Conservation (phyloP, 2,329 filamentous ascomycete species). For the Fusarium sp. region DNA sequence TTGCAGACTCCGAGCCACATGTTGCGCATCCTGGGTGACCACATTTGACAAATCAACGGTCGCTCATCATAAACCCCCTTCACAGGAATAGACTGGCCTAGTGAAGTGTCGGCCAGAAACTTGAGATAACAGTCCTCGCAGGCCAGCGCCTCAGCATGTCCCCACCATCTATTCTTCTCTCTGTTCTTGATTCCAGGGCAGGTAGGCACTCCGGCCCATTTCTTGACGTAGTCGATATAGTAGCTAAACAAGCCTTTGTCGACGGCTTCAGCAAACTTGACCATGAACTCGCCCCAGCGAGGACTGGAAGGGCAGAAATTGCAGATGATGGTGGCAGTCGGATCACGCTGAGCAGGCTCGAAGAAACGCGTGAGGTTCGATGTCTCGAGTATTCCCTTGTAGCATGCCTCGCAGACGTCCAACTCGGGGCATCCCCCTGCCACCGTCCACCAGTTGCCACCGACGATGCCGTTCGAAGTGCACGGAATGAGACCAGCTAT, state of each 20-base stretch:
- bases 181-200: slow-evolving; percentile 46
- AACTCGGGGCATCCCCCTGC: slow-evolving; percentile 35
- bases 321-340: slow-evolving; percentile 42
- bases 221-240: slow-evolving; percentile 43
- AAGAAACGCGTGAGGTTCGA: slow-evolving; percentile 45
- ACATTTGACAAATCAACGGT: slow-evolving; percentile 49
- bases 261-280: slow-evolving; percentile 43
- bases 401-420: slow-evolving; percentile 49
- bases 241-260: slow-evolving; percentile 47
- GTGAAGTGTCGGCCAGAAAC: slow-evolving; percentile 44
- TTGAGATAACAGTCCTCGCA: slow-evolving; percentile 49
- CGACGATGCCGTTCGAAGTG: slow-evolving; percentile 41
- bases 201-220: slow-evolving; percentile 41
- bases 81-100: slow-evolving; percentile 41
- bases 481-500: slow-evolving; percentile 43
- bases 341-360: slow-evolving; percentile 30
- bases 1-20: slow-evolving; percentile 46
- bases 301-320: slow-evolving; percentile 43
- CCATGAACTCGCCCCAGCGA: slow-evolving; percentile 41
- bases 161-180: slow-evolving; percentile 48
- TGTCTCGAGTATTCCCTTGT: slow-evolving; percentile 44
- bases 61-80: slow-evolving; percentile 40
- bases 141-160: slow-evolving; percentile 46
- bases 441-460: slow-evolving; percentile 50
- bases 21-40: slow-evolving; percentile 52